Conservation (phyloP, 352 stramenopile genomes). For the Blastocystis sp. region DNA sequence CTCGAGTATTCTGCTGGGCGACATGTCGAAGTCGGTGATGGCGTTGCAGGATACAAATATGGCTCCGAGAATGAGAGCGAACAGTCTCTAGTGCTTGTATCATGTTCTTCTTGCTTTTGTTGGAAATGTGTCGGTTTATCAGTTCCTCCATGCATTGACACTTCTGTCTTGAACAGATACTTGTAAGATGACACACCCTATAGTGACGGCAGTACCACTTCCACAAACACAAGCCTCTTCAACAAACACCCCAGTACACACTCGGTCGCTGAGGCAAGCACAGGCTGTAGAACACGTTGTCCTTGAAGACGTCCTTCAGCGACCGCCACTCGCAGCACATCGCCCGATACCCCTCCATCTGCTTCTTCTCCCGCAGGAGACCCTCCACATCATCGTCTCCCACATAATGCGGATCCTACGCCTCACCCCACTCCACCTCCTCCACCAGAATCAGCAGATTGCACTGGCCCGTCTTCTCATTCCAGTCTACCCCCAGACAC, state of each 20-base stretch:
- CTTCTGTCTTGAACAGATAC: too few relatives aligned
- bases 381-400: slow-evolving; percentile 77
- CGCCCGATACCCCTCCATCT: slow-evolving; percentile 56
- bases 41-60: background rate
- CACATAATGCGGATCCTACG: slow-evolving; percentile 78
- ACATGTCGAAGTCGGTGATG: slow-evolving; percentile 10
- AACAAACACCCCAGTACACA: background rate
- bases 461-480: slow-evolving; percentile 75
- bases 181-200: too few relatives aligned
- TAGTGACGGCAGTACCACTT: too few relatives aligned
- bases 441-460: slow-evolving; percentile 78
- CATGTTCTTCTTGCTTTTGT: background rate
- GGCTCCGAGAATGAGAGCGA: slow-evolving; percentile 8
- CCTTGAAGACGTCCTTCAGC: slow-evolving; percentile 40
- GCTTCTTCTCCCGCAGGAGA: slow-evolving; percentile 76
- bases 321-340: slow-evolving; percentile 52
- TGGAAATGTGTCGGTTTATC: too few relatives aligned
- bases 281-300: slow-evolving; percentile 34
- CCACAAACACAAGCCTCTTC: too few relatives aligned
- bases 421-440: background rate
- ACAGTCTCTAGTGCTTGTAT: slow-evolving; percentile 60
- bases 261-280: slow-evolving; percentile 11
- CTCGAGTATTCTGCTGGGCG: slow-evolving; percentile 28
- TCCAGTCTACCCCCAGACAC: slow-evolving; percentile 79
- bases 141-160: too few relatives aligned